Base-by-base conservation (phyloP, 139 green algal species). In the Penium margaritaceum region DNA sequence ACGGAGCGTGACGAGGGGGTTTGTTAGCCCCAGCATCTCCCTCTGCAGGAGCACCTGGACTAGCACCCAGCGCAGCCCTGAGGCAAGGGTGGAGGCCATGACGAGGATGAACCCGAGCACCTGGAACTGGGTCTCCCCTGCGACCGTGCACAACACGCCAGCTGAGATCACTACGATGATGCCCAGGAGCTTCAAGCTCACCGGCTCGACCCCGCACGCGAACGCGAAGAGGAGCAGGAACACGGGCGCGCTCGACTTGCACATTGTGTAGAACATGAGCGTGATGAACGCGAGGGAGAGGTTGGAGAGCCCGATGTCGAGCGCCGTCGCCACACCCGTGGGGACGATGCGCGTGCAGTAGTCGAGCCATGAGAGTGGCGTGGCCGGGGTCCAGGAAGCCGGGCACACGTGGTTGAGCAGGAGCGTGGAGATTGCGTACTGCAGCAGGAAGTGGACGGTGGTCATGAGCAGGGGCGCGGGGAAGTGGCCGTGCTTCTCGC, bases 221-320 rank as follows among this genome's bases (percentile, higher is more conserved):
- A 98, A 97, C 29, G 90, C 90, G 77, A 96, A 97, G 2, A 84
- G 32, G 27, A 98, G 86, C 65, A 97, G 84, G 84, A 96, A 98
- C 5, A 97, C 74, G 2, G 93, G 92, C 6, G 88, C 62, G 33
- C 34, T 82, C 35, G 69, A 70, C 71, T 84, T 85, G 58, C 60
- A 76, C 62, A 78, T 72, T 38, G 63, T 78, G 61, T 78, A 74
- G 30, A 78, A 78, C 4, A 39, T 78, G 35, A 78, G 63, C 4
- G 71, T 72, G 61, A 78, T 75, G 27, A 62, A 19, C 14, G 29
- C 87, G 17, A 98, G 76, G 2, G 86, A 91, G 62, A 89, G 89
- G 72, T 97, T 98, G 65, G 85, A 93, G 53, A 96, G 87, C 55
- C 88, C 92, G 53, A 97, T 96, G 81, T 97, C 92, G 5, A 77